Conservation (phyloP, 108 stramenopile genomes). For the Aurantiochytrium sp. region DNA sequence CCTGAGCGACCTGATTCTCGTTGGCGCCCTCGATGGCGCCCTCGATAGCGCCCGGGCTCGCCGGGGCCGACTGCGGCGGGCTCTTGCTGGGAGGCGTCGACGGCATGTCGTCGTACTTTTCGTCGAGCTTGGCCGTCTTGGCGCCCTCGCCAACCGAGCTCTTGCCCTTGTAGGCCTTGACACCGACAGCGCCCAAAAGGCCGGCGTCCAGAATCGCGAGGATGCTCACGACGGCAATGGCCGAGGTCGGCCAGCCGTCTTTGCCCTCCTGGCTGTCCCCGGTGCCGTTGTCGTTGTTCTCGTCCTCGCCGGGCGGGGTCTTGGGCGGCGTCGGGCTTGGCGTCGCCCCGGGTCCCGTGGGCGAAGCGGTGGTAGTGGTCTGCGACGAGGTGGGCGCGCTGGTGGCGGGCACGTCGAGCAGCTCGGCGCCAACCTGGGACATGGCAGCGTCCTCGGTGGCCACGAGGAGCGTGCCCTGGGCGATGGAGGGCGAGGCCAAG, state of each 20-base stretch:
- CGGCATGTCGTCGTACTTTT: neutral
- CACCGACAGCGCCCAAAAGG: neutral
- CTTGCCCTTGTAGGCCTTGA: neutral
- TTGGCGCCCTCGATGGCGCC: too few species aligned
- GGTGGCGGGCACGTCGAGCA: neutral
- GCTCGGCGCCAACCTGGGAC: neutral
- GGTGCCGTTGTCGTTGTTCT: neutral
- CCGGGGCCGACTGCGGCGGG: neutral
- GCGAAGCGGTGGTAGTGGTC: neutral
- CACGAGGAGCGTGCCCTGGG: neutral
- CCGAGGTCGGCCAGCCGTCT: neutral
- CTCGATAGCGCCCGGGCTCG: neutral
- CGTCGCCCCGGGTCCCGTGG: neutral
- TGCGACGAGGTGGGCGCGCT: slow-evolving; percentile 32
- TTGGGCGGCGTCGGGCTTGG: neutral
- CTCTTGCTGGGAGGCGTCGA: neutral
- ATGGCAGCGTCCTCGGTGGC: neutral
- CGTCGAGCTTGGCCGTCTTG: neutral
- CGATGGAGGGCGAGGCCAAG: neutral
- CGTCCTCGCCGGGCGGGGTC: neutral
- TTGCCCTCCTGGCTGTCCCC: neutral
- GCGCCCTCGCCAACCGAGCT: neutral
- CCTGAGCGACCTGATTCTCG: neutral
- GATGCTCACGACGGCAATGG: neutral
- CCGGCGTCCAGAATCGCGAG: neutral